phyloP scores from a whole-genome alignment of 2,329 filamentous ascomycete species.

The Aphanoascus verrucosus region DNA sequence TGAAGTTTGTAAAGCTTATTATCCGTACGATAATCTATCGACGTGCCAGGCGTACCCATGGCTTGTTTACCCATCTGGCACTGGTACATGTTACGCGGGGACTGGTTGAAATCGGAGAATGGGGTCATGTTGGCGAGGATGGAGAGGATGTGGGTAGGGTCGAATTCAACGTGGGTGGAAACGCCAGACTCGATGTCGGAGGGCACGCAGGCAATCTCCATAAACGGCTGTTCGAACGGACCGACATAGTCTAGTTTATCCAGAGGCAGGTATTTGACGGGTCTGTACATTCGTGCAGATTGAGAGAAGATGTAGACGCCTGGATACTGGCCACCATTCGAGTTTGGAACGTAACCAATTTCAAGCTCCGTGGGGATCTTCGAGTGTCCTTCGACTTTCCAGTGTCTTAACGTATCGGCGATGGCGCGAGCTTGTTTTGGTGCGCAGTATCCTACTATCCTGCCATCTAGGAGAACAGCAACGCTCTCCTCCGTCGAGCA shows the following conservation, averaged over 20 bases:
- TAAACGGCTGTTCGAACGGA: constrained; percentile 91
- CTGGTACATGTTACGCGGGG: constrained; percentile 97
- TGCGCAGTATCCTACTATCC: constrained; percentile 79
- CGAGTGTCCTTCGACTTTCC: constrained; percentile 85
- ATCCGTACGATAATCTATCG: constrained; percentile 77
- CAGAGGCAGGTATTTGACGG: constrained; percentile 82
- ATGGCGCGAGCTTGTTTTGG: constrained; percentile 73
- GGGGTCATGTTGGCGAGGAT: constrained; percentile 98
- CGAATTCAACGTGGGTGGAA: constrained; percentile 86
- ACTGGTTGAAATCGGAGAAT: constrained; percentile 98
- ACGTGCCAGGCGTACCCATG: constrained; percentile 90
- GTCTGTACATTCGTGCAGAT: constrained; percentile 74
- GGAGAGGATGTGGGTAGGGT: constrained; percentile 91
- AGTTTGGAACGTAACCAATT: constrained; percentile 81
- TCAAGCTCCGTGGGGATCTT: constrained; percentile 74
- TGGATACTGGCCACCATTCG: constrained; percentile 86
- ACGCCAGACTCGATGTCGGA: constrained; percentile 77
- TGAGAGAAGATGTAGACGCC: constrained; percentile 89
- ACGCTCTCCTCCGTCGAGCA: constrained; percentile 74
- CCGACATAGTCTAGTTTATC: constrained; percentile 81
- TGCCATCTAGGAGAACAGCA: constrained; percentile 80
- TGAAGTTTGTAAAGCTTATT: constrained; percentile 95
- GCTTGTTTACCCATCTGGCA: constrained; percentile 99
- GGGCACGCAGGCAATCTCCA: constrained; percentile 91
- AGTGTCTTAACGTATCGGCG: constrained; percentile 77